A percentile compares a stretch with the other conserved stretches of the same genome.
These are phyloP conservation scores for Pythium chondricola DNA, from an alignment of 352 stramenopile genomes.

Conservation along the genomic window DNA sequence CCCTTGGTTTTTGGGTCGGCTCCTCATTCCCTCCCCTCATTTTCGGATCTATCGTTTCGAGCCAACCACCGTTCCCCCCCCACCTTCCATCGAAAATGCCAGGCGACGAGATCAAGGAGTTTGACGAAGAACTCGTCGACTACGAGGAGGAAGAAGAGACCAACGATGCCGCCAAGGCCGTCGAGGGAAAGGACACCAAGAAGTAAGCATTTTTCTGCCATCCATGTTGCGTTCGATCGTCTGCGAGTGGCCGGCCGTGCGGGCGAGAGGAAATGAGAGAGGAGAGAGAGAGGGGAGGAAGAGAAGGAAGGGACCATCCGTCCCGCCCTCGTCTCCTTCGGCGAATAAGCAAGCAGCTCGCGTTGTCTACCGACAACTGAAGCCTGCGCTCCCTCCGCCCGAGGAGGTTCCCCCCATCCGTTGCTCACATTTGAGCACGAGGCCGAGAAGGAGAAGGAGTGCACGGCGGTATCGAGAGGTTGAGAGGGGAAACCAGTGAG, in stretches of 20 bases:
- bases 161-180: slow-evolving; percentile 59
- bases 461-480: no score
- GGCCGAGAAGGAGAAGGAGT: no score
- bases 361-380: no score
- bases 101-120: slow-evolving; percentile 84
- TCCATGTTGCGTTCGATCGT: slow-evolving; percentile 14
- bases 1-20: neutral
- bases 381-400: no score
- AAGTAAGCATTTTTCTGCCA: slow-evolving; percentile 62
- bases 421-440: no score
- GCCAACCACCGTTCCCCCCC: slow-evolving; percentile 10
- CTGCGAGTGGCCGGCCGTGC: slow-evolving; percentile 1
- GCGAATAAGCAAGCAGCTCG: no score
- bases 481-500: no score
- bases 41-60: slow-evolving; percentile 24
- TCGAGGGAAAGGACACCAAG: slow-evolving; percentile 85
- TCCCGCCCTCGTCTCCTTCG: no score
- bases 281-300: neutral
- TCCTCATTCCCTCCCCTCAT: neutral
- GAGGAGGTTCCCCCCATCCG: no score
- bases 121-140: slow-evolving; percentile 86
- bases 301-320: no score
- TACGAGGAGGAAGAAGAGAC: slow-evolving; percentile 88
- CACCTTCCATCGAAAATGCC: slow-evolving; percentile 32
- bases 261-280: slow-evolving; percentile 1